A percentile compares a stretch with the other conserved stretches of the same genome.
Conservation (phyloP, 495 filamentous ascomycete species). For the Talaromyces wortmannii region DNA sequence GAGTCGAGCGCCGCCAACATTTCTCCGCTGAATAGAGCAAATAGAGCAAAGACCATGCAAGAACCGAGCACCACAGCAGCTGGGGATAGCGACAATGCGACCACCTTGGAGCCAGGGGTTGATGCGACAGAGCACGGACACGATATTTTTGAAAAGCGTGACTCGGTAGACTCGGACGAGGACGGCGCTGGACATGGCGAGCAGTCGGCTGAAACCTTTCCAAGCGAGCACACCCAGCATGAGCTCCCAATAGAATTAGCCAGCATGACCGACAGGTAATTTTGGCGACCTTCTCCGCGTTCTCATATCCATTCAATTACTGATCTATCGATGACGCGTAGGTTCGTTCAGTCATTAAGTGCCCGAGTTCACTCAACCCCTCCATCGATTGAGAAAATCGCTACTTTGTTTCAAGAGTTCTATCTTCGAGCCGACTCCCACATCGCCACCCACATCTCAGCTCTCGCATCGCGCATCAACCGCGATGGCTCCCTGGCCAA, state of each 20-base stretch:
- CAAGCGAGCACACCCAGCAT: constrained; percentile 56
- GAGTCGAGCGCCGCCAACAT: not conserved
- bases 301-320: not conserved
- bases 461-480: constrained; percentile 66
- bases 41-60: not conserved
- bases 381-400: constrained; percentile 74
- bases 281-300: not conserved
- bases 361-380: constrained; percentile 83
- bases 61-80: not conserved
- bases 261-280: constrained; percentile 79
- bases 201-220: not conserved
- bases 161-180: constrained; percentile 45
- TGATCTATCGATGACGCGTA: constrained; percentile 18
- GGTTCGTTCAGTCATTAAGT: constrained; percentile 86
- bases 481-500: constrained; percentile 50
- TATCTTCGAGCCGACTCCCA: constrained; percentile 77
- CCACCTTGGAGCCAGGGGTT: not conserved
- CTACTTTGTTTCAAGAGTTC: constrained; percentile 89
- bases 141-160: constrained; percentile 36
- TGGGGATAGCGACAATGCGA: not conserved
- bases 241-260: constrained; percentile 89
- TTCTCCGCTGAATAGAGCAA: not conserved
- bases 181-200: constrained; percentile 3
- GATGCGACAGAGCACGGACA: constrained; percentile 11
- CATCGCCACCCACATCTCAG: constrained; percentile 81